Percentiles rank a stretch among this genome's conserved stretches.
phyloP scores from a whole-genome alignment of 208 protist genomes.

The Trypanosoma rangeli region DNA sequence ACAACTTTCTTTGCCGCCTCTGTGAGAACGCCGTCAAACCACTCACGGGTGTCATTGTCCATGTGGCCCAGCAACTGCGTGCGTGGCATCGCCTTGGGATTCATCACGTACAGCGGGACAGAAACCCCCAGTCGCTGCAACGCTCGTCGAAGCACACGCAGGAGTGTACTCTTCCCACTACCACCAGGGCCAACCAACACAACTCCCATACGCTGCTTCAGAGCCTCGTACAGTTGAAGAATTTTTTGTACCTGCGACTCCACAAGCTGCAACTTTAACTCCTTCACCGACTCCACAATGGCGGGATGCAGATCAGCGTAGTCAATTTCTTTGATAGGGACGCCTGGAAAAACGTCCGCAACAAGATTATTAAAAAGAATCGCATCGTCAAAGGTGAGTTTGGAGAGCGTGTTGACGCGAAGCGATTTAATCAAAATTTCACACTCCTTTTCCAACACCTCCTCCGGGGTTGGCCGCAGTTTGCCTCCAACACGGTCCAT shows the following conservation, averaged over 20 bases:
- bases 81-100: constrained; percentile 97
- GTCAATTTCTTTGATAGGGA: constrained; percentile 88
- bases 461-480: constrained; percentile 44
- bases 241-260: constrained; percentile 92
- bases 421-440: constrained; percentile 96
- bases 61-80: constrained; percentile 97
- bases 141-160: constrained; percentile 89
- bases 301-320: constrained; percentile 92
- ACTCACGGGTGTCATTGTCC: constrained; percentile 98
- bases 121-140: constrained; percentile 78
- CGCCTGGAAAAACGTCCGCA: constrained; percentile 94
- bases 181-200: constrained; percentile 97
- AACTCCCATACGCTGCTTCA: constrained; percentile 98
- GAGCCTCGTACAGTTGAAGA: constrained; percentile 96
- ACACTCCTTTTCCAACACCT: constrained; percentile 87
- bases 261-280: constrained; percentile 90
- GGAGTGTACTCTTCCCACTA: constrained; percentile 96
- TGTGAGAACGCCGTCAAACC: constrained; percentile 98
- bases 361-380: constrained; percentile 95
- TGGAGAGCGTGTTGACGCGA: constrained; percentile 97
- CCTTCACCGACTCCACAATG: constrained; percentile 87
- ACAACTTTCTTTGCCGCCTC: constrained; percentile 93
- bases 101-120: constrained; percentile 95
- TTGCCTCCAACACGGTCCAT: constrained; percentile 80
- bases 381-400: constrained; percentile 96